These are phyloP conservation scores for Hypomontagnella monticulosa DNA, from an alignment of 495 filamentous ascomycete genomes.

Conservation along the genomic window DNA sequence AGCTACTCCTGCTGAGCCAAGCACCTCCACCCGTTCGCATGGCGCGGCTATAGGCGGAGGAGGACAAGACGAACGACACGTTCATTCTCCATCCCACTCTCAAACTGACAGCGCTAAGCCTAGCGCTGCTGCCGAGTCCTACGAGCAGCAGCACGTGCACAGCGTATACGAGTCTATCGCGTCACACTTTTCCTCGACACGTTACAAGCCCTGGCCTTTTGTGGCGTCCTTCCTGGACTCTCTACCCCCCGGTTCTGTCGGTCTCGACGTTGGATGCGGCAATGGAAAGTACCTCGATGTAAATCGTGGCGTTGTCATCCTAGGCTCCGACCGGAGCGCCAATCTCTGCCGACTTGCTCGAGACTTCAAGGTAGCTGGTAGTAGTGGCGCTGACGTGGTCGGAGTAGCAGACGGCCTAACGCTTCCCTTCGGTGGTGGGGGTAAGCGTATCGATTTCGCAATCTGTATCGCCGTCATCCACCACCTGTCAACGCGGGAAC, in stretches of 20 bases:
- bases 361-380: conserved; percentile 62
- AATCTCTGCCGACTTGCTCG: conserved; percentile 80
- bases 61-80: background rate
- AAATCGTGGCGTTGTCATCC: conserved; percentile 79
- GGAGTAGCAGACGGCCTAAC: conserved; percentile 76
- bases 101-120: background rate
- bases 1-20: conserved; percentile 1
- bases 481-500: conserved; percentile 84
- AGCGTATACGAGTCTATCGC: conserved; percentile 95
- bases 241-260: conserved; percentile 77
- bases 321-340: conserved; percentile 87
- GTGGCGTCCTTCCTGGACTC: conserved; percentile 79
- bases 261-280: conserved; percentile 91
- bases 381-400: conserved; percentile 47
- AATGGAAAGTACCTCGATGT: conserved; percentile 95
- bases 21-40: conserved; percentile 31
- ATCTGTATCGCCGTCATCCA: conserved; percentile 96
- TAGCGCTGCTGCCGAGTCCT: conserved; percentile 55
- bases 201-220: conserved; percentile 98
- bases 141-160: conserved; percentile 90
- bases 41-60: conserved; percentile 19
- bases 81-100: conserved; percentile 6
- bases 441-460: conserved; percentile 82
- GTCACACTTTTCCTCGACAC: conserved; percentile 90
- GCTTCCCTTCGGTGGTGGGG: conserved; percentile 70